Evolutionary conservation across 768 basidiomycete genomes (phyloP).

Genomic region (Lyophyllum atratum): DNA sequence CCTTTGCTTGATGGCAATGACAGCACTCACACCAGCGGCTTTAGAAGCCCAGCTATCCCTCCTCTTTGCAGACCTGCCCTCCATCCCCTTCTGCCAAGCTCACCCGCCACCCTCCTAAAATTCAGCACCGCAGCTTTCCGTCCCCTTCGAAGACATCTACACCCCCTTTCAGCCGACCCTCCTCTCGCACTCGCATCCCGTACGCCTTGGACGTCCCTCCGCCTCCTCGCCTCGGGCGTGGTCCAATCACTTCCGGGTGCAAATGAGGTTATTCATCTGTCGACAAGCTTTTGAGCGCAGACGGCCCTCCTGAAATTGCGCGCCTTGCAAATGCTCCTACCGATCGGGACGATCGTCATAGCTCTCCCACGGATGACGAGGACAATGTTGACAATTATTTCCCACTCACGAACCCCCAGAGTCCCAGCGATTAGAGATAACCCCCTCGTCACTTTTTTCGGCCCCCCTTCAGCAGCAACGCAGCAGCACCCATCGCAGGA

Average conservation of each 20-base stretch:
- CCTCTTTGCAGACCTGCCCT: constrained; percentile 31
- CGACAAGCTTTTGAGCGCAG: too few relatives aligned
- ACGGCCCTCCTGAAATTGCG: too few relatives aligned
- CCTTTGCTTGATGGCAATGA: neutral
- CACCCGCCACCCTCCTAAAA: constrained; percentile 36
- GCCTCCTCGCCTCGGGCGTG: constrained; percentile 57
- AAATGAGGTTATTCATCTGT: constrained; percentile 58
- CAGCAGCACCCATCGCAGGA: too few relatives aligned
- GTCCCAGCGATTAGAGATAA: too few relatives aligned
- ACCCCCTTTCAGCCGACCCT: constrained; percentile 52
- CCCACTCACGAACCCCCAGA: too few relatives aligned
- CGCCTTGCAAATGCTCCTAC: too few relatives aligned
- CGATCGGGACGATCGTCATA: too few relatives aligned
- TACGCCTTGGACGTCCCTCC: constrained; percentile 68
- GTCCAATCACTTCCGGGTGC: constrained; percentile 44
- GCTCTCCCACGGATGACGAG: too few relatives aligned
- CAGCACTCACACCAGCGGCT: neutral
- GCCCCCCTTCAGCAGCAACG: too few relatives aligned
- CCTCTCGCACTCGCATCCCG: constrained; percentile 68
- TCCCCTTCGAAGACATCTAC: constrained; percentile 56
- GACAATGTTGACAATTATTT: too few relatives aligned
- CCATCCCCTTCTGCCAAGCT: constrained; percentile 27
- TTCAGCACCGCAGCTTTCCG: constrained; percentile 36
- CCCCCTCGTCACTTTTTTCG: too few relatives aligned
- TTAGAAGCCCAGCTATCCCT: constrained; percentile 37